phyloP scores from a whole-genome alignment of 2,329 filamentous ascomycete genomes.

The Hymenoscyphus salicellus region DNA sequence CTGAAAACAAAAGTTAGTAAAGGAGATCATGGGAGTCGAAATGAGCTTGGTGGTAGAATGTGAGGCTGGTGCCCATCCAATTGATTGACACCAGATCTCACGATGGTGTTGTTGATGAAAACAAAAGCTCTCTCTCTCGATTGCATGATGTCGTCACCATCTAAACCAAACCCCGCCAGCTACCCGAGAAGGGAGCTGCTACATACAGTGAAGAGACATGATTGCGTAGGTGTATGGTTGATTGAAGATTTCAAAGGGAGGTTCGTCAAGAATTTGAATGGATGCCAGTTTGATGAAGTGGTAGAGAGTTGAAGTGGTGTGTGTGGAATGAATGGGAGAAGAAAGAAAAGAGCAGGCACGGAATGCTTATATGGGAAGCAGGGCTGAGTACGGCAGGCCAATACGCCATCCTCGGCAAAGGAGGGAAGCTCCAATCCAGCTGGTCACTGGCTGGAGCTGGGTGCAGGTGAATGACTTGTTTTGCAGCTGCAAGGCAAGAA shows the following conservation, averaged over 20 bases:
- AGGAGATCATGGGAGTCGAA: too few relatives aligned
- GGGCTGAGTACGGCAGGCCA: background rate
- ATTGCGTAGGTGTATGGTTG: conserved; percentile 27
- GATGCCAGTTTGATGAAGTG: conserved; percentile 25
- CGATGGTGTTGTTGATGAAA: conserved; percentile 4
- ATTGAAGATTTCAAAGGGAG: conserved; percentile 26
- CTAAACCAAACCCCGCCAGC: background rate
- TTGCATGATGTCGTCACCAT: conserved; percentile 21
- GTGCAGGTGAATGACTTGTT: conserved; percentile 14
- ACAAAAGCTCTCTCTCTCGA: background rate
- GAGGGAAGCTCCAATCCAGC: background rate
- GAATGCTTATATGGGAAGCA: conserved; percentile 11
- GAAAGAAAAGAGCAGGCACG: conserved; percentile 3
- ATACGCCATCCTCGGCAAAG: background rate
- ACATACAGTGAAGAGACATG: conserved; percentile 36
- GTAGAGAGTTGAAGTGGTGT: conserved; percentile 10
- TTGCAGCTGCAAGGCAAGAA: conserved; percentile 4
- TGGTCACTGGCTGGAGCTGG: too few relatives aligned
- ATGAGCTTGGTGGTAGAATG: background rate
- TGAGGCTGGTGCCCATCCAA: background rate
- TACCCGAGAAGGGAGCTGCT: conserved; percentile 1
- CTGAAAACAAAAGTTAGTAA: conserved; percentile 23
- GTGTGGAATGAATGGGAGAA: conserved; percentile 4
- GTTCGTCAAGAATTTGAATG: conserved; percentile 30
- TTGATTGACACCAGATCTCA: background rate